Conservation (phyloP, 169 alveolate species). For the Pseudocohnilembus persalinus region DNA sequence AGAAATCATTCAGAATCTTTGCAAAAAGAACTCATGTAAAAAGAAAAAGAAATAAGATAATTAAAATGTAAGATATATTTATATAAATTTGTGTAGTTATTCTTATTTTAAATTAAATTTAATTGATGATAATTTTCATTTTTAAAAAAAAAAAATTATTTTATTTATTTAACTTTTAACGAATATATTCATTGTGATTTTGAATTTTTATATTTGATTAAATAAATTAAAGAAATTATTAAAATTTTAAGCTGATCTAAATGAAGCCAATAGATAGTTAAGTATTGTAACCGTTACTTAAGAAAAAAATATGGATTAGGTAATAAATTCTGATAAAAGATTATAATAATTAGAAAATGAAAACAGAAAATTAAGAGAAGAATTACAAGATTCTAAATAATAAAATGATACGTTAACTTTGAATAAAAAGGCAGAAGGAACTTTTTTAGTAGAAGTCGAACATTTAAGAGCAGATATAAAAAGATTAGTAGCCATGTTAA, state of each 20-base stretch:
- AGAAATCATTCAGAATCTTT: slow-evolving; percentile 3
- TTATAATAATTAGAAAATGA: neutral
- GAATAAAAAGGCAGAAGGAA: slow-evolving; percentile 19
- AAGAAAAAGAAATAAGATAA: slow-evolving; percentile 9
- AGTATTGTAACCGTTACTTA: slow-evolving; percentile 13
- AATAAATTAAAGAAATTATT: too few relatives aligned
- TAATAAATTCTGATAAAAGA: neutral
- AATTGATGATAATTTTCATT: too few relatives aligned
- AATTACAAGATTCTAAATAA: neutral
- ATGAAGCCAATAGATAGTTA: slow-evolving; percentile 8
- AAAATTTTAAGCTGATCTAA: neutral
- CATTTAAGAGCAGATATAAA: slow-evolving; percentile 25
- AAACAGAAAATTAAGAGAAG: neutral
- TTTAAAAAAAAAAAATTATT: too few relatives aligned
- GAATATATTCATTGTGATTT: too few relatives aligned
- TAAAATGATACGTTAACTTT: slow-evolving; percentile 7
- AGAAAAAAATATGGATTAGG: slow-evolving; percentile 14
- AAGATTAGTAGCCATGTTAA: slow-evolving; percentile 18
- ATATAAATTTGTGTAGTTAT: too few relatives aligned
- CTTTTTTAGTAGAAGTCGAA: slow-evolving; percentile 28
- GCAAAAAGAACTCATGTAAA: slow-evolving; percentile 7
- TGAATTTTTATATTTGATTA: too few relatives aligned
- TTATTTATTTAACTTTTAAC: too few relatives aligned
- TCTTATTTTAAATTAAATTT: too few relatives aligned
- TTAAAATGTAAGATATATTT: neutral